These are phyloP conservation scores for Chrysoporthe puriensis DNA, from an alignment of 2,329 filamentous ascomycete genomes.

Conservation along the genomic window DNA sequence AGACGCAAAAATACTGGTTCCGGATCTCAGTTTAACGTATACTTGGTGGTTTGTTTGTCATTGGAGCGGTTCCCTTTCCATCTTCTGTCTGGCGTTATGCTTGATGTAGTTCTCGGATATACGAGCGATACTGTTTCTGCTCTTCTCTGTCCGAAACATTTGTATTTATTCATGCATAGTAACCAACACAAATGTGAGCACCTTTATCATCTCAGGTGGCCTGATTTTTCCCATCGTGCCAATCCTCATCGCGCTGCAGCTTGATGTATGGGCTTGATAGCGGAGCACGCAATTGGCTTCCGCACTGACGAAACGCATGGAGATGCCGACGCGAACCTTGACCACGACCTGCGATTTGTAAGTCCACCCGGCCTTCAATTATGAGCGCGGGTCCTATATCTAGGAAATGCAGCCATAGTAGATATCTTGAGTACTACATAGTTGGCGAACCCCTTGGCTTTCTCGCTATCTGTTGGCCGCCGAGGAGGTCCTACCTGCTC, in stretches of 20 bases:
- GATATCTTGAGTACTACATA: not conserved
- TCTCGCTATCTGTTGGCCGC: not conserved
- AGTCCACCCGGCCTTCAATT: not conserved
- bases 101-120: conserved; percentile 7
- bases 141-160: not conserved
- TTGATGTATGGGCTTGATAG: conserved; percentile 27
- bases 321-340: not conserved
- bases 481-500: not conserved
- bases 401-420: not conserved
- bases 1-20: conserved; percentile 2
- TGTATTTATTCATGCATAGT: not conserved
- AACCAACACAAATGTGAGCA: not conserved
- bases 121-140: not conserved
- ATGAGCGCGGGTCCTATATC: not conserved
- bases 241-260: conserved; percentile 25
- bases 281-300: conserved; percentile 27
- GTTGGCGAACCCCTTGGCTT: not conserved
- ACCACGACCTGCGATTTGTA: conserved; percentile 3
- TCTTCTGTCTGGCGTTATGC: not conserved
- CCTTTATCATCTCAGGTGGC: not conserved
- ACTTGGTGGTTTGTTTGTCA: not conserved
- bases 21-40: not conserved
- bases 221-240: not conserved
- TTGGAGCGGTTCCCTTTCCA: not conserved
- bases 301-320: conserved; percentile 27